A percentile compares a stretch with the other conserved stretches of the same genome.
Evolutionary conservation across 1,139 yeast genomes (phyloP).

Genomic region (Diutina pseudorugosa): DNA sequence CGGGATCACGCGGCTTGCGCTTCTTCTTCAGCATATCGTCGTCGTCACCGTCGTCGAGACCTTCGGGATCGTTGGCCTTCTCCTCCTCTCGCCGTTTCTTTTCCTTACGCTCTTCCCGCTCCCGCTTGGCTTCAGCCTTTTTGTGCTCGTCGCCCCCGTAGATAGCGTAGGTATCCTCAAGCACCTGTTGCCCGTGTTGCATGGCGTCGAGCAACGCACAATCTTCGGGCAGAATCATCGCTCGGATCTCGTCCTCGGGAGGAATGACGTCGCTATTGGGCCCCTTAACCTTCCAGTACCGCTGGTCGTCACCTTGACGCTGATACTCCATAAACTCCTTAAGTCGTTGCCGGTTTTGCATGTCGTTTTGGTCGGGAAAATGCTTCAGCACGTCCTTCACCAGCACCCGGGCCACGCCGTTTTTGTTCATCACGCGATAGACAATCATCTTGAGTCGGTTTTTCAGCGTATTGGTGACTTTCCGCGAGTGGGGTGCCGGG

Average conservation of each 20-base stretch:
- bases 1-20: constrained; percentile 14
- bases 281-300: constrained; percentile 79
- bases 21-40: constrained; percentile 14
- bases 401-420: constrained; percentile 60
- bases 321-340: constrained; percentile 98
- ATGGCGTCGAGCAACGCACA: constrained; percentile 76
- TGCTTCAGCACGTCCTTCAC: constrained; percentile 86
- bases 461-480: constrained; percentile 87
- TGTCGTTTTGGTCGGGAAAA: constrained; percentile 94
- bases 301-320: constrained; percentile 89
- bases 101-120: constrained; percentile 12
- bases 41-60: constrained; percentile 15
- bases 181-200: constrained; percentile 83
- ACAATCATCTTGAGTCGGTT: constrained; percentile 91
- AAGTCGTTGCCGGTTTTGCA: constrained; percentile 90
- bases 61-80: constrained; percentile 20
- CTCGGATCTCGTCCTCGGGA: constrained; percentile 71
- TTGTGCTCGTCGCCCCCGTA: constrained; percentile 25
- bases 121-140: constrained; percentile 15
- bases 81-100: constrained; percentile 14
- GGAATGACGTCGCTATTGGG: constrained; percentile 36
- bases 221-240: constrained; percentile 92
- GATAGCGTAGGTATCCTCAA: constrained; percentile 58
- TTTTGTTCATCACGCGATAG: constrained; percentile 72
- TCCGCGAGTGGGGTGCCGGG: constrained; percentile 96